Base-by-base conservation (phyloP, 768 basidiomycete species). In the Psilocybe cubensis region DNA sequence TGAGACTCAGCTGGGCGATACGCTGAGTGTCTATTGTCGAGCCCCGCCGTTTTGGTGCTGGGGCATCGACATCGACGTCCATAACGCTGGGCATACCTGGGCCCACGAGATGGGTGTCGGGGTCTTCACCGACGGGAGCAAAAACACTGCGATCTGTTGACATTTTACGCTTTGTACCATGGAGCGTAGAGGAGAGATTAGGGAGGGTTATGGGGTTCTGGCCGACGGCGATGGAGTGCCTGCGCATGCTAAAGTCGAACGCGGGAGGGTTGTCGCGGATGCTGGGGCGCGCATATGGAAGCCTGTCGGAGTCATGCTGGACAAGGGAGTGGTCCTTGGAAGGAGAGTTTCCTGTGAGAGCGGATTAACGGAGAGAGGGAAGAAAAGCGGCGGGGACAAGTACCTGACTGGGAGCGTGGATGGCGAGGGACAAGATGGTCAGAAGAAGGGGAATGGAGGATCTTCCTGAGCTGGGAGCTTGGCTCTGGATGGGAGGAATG, bases 121-220 rank as follows among this genome's bases (percentile, higher is more conserved):
- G 72, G 63, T 90, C 89, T 63, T 87, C 86, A 46, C 79, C 79
- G 27, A 81, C 75, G 20, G 83, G 72, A n/a, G 79, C 68, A 66
- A 83, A 75, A 23, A 70, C 70, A 50, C 74, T 74, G 54, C 83
- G 80, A 77, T 91, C 90, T 61, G 80, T 76, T 21, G 91, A 92
- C 79, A 92, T 87, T 75, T 94, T 94, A 63, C 92, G 83, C 71
- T 94, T 94, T 56, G 84, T 86, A 51, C 91, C 90, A 66, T 86
- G 85, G 0, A 77, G 70, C 0, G 72, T 66, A 20, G 75, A 64
- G 7, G 73, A 68, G 20, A 72, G 70, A 59, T 72, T 71, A 9
- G 74, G 67, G 20, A 77, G 74, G 31, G 76, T 72, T 62, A 79
- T 77, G 49, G 76, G 72, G 41, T 80, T 76, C 48, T 77, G 78